A percentile compares a stretch with the other conserved stretches of the same genome.
phyloP scores from a whole-genome alignment of 2,329 filamentous ascomycete species.

The Rutstroemia sydowiana region DNA sequence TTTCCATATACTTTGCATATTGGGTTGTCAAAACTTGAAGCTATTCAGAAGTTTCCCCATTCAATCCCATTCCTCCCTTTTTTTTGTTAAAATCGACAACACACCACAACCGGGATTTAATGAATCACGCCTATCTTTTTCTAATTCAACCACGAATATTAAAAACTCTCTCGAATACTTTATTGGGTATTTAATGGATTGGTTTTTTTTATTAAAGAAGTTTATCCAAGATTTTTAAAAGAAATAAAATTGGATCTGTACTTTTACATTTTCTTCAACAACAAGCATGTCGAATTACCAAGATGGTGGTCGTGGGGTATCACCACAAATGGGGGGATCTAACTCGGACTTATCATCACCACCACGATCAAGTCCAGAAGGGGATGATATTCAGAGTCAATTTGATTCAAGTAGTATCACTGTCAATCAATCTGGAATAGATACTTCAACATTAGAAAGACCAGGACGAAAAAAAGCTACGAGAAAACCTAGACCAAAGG shows the following conservation, averaged over 20 bases:
- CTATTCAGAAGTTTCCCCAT: conserved; percentile 27
- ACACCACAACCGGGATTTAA: conserved; percentile 1
- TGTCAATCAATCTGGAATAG: conserved; percentile 17
- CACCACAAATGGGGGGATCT: conserved; percentile 8
- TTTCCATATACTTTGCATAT: conserved; percentile 8
- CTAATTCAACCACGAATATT: background rate
- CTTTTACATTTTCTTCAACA: too few relatives aligned
- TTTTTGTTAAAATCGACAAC: conserved; percentile 10
- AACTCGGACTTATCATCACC: conserved; percentile 45
- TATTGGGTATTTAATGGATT: background rate
- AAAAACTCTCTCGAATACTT: too few relatives aligned
- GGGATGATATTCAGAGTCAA: conserved; percentile 25
- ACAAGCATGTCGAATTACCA: conserved; percentile 6
- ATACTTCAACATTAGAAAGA: conserved; percentile 13
- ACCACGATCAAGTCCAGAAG: conserved; percentile 43
- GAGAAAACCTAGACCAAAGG: conserved; percentile 53
- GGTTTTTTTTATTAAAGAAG: too few relatives aligned
- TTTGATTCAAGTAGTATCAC: conserved; percentile 20
- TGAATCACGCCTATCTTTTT: background rate
- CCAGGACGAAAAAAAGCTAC: conserved; percentile 52
- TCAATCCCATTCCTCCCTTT: conserved; percentile 12
- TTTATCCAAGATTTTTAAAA: too few relatives aligned
- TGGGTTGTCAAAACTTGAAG: conserved; percentile 22
- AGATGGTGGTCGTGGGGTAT: conserved; percentile 7
- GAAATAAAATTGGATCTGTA: too few relatives aligned